Evolutionary conservation across 306 rosid species (phyloP), one percentile per base, ranked within the genome.

Genomic region (Malus fusca): DNA sequence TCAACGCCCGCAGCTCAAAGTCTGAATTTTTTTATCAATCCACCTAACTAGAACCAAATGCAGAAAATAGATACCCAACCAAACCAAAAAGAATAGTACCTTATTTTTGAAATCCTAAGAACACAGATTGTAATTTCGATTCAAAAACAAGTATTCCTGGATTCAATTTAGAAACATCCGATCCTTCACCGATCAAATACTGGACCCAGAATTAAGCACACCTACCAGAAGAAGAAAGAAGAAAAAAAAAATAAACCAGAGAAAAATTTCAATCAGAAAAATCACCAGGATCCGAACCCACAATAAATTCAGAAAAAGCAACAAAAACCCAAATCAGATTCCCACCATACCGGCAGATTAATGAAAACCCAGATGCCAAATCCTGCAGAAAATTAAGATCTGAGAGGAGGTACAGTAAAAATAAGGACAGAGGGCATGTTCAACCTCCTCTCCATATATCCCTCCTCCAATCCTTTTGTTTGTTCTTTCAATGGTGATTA

Each of bases 401-500:
- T 88, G 86, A 84, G 88, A 84, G 86, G 84, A 89, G 75, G 90
- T 89, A 83, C 87, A 78, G 75, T 82, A 79, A 87, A 87, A 87
- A 87, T 59, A 82, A 75, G 88, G 78, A 84, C 87, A 89, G 97
- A 93, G 97, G 91, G 98, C 98, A 84, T 87, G 88, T 84, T 88
- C 96, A 84, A 76, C 88, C 85, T 90, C 88, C 81, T 79, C 82
- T 83, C 64, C 37, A 58, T 70, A 26, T 66, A 78, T 73, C 88
- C 90, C 96, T 85, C 91, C 88, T 84, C 75, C 87, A 63, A 37
- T 76, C 83, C 77, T 82, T 81, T 70, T 65, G 30, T 77, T 87
- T 70, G 78, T 78, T 82, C 84, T 87, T 84, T 76, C 88, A 81
- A 89, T 91, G 78, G 85, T 84, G 80, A 63, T 84, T 76, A 64